Conservation (phyloP, 2,329 filamentous ascomycete genomes). For the Pseudogymnoascus sp. region DNA sequence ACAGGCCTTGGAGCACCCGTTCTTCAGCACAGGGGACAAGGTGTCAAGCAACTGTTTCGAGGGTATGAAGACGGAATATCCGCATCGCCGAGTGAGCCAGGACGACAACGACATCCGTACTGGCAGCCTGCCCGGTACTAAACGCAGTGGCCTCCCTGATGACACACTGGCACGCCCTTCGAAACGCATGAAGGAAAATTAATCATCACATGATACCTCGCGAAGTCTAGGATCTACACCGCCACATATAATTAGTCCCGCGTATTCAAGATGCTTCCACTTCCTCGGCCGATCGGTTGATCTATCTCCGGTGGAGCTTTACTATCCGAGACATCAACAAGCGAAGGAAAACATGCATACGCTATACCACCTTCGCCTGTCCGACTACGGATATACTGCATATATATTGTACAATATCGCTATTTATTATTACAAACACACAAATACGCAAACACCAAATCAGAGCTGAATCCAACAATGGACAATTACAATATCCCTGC, state of each 20-base stretch:
- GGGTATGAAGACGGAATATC: constrained; percentile 80
- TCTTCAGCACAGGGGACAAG: constrained; percentile 65
- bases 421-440: not conserved
- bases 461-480: not conserved
- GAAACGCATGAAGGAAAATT: constrained; percentile 53
- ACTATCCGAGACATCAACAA: not conserved
- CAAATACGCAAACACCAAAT: not conserved
- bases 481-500: not conserved
- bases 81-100: constrained; percentile 78
- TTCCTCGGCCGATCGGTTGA: not conserved
- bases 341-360: not conserved
- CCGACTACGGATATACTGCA: not conserved
- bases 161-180: constrained; percentile 58
- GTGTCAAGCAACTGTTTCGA: constrained; percentile 84
- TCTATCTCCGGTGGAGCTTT: not conserved
- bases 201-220: not conserved
- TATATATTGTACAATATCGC: not conserved
- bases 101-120: constrained; percentile 96
- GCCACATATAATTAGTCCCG: not conserved
- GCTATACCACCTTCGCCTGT: not conserved
- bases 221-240: not conserved
- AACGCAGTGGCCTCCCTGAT: constrained; percentile 77
- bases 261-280: not conserved
- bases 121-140: constrained; percentile 80
- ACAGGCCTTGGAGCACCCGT: constrained; percentile 80